A percentile compares a stretch with the other conserved stretches of the same genome.
These are phyloP conservation scores for Aspergillus viridinutans DNA, from an alignment of 2,329 filamentous ascomycete species.

Conservation along the genomic window DNA sequence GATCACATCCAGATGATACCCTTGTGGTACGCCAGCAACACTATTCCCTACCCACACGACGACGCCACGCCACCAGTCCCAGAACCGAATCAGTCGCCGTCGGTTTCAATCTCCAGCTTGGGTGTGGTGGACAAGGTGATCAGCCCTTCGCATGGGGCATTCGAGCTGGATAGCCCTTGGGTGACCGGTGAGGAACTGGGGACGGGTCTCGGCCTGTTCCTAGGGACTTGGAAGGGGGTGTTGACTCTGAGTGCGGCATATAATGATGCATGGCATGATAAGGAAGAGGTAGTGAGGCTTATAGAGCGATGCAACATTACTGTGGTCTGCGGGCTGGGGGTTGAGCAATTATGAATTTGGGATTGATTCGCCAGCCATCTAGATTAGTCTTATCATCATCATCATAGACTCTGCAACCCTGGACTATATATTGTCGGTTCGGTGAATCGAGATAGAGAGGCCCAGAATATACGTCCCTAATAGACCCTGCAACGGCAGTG, in stretches of 20 bases:
- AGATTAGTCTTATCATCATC: no score
- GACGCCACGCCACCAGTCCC: slow-evolving; percentile 11
- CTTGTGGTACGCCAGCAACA: slow-evolving; percentile 17
- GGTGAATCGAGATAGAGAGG: no score
- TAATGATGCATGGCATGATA: slow-evolving; percentile 43
- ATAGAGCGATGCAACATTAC: slow-evolving; percentile 15
- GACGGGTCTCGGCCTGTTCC: slow-evolving; percentile 37
- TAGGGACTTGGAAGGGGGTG: slow-evolving; percentile 36
- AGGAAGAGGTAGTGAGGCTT: slow-evolving; percentile 15
- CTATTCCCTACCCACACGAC: slow-evolving; percentile 14
- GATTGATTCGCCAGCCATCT: no score
- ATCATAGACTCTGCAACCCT: no score
- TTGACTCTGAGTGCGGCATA: slow-evolving; percentile 41
- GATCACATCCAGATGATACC: slow-evolving; percentile 18
- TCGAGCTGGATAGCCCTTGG: slow-evolving; percentile 38
- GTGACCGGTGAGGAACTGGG: slow-evolving; percentile 45
- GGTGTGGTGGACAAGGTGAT: slow-evolving; percentile 35
- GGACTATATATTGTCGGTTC: no score
- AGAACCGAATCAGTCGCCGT: slow-evolving; percentile 13
- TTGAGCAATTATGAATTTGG: background rate
- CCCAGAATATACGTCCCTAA: no score
- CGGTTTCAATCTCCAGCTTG: slow-evolving; percentile 21
- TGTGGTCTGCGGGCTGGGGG: slow-evolving; percentile 3
- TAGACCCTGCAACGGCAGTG: no score
- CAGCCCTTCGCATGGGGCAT: slow-evolving; percentile 14